A percentile compares a stretch with the other conserved stretches of the same genome.
Conservation (phyloP, 306 rosid species). For the Trifolium repens region DNA sequence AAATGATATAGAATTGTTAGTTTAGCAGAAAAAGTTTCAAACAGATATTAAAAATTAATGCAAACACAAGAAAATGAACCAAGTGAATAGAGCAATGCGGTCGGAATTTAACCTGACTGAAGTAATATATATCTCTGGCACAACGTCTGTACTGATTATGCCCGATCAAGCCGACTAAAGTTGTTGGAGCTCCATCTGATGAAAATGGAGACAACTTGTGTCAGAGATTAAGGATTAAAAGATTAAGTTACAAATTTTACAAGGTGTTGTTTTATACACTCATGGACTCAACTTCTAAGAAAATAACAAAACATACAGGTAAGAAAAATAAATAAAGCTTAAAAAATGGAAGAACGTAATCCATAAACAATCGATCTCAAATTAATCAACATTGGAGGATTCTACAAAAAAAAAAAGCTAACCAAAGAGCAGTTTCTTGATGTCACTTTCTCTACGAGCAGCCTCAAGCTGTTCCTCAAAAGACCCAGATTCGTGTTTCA, state of each 20-base stretch:
- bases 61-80: constrained; percentile 15
- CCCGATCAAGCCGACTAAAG: constrained; percentile 92
- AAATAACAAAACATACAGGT: constrained; percentile 12
- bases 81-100: constrained; percentile 28
- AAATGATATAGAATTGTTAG: constrained; percentile 32
- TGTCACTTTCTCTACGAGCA: constrained; percentile 88
- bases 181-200: constrained; percentile 89
- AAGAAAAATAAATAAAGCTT: constrained; percentile 22
- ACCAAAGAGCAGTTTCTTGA: constrained; percentile 90
- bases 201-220: constrained; percentile 33
- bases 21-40: constrained; percentile 8
- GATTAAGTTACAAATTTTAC: not conserved
- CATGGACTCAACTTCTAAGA: constrained; percentile 5
- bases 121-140: constrained; percentile 87
- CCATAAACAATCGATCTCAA: constrained; percentile 17
- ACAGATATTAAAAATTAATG: not conserved
- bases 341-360: constrained; percentile 25
- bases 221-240: constrained; percentile 21
- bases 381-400: constrained; percentile 23
- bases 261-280: constrained; percentile 25
- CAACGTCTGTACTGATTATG: constrained; percentile 84
- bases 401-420: constrained; percentile 45
- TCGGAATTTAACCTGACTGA: constrained; percentile 76
- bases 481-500: constrained; percentile 58
- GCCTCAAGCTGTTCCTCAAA: constrained; percentile 96